Percentiles rank a stretch among this genome's conserved stretches.
phyloP scores from a whole-genome alignment of 495 filamentous ascomycete species.

The Trichoderma virens region DNA sequence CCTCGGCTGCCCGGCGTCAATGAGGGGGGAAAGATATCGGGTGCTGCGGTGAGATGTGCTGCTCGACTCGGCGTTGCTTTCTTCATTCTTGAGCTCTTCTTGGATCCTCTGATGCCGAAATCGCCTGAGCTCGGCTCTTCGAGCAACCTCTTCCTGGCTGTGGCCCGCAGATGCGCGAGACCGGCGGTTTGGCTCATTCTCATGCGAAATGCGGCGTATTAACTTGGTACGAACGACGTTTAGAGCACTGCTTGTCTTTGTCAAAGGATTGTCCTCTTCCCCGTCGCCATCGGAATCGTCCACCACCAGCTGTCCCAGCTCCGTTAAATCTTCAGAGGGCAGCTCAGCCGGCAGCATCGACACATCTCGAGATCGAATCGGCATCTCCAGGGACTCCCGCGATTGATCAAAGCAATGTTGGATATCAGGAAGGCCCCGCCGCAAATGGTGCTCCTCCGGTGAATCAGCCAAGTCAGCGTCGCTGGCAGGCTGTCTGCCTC shows the following conservation, averaged over 20 bases:
- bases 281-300: conserved; percentile 38
- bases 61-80: conserved; percentile 32
- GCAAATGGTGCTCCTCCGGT: background rate
- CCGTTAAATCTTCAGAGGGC: conserved; percentile 13
- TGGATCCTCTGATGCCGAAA: conserved; percentile 44
- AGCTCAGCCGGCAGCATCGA: background rate
- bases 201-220: conserved; percentile 37
- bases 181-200: conserved; percentile 21
- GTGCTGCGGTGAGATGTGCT: conserved; percentile 24
- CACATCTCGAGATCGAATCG: background rate
- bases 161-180: conserved; percentile 33
- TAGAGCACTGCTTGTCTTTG: conserved; percentile 29
- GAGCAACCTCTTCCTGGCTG: conserved; percentile 40
- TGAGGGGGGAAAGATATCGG: background rate
- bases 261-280: conserved; percentile 19
- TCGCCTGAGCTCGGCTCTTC: conserved; percentile 43
- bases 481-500: background rate
- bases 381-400: background rate
- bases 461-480: background rate
- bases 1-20: conserved; percentile 14
- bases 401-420: background rate
- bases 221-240: conserved; percentile 32
- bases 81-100: conserved; percentile 41
- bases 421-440: background rate
- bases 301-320: conserved; percentile 27